Base-by-base conservation (phyloP, 1,284 basidiomycete genomes). In the Grifola frondosa region DNA sequence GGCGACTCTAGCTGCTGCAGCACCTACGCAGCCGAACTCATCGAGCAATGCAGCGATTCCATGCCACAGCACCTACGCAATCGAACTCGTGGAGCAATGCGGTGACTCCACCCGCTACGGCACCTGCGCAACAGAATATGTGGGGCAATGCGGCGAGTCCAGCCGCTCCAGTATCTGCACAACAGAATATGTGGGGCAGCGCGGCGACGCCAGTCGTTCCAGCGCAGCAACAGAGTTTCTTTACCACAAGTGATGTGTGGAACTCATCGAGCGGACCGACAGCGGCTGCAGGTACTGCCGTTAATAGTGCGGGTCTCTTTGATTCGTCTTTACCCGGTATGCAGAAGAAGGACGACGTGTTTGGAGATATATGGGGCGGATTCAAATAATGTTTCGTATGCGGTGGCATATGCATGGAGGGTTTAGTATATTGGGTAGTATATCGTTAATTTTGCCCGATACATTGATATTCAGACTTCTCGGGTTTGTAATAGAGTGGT, bases 351-450 rank as follows among this genome's bases (percentile, higher is more conserved):
- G 84, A 89, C 52, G 88, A 90, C 57, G 79, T 71, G 6, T 90
- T 90, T 60, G 84, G 84, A 4, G 87, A 90, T 63, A 62, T 90
- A 36, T 90, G 87, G 88, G 84, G 85, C 36, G 77, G 82, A 30
- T 88, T 87, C 65, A 88, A 88, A 71, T 86, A 73, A 61, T 17
- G 4, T 32, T 13, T 13, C 13, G 30, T 54, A 51, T 42, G 13
- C 17, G n/a, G 9, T 6, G 5, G 16, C 19, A 6, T 19, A 4
- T 25, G n/a, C n/a, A n/a, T n/a, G n/a, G 17, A 28, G 17, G 34
- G 10, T 30, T 31, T 7, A 30, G 20, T 28, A 38, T 16, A 31
- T 40, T 32, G 29, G 19, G 6, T 28, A 24, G 11, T 9, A 28
- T n/a, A 28, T 28, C 10, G 9, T n/a, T n/a, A 31, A 15, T 40